Evolutionary conservation across 495 filamentous ascomycete species (phyloP), one percentile per base, ranked within the genome.

Genomic region (Sporormia fimetaria): DNA sequence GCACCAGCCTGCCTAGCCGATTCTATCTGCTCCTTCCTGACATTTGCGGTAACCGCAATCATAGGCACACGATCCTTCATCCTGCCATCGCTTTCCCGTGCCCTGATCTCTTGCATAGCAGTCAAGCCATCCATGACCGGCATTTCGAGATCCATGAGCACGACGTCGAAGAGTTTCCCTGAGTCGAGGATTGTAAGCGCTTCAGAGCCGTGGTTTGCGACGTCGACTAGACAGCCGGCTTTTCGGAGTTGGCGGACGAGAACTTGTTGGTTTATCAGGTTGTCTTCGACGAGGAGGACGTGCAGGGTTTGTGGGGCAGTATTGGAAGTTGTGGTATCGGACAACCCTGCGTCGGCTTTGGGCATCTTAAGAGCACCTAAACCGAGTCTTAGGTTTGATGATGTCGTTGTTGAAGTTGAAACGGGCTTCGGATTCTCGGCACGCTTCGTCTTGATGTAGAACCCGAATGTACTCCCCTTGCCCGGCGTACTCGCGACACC

Each of bases 401-500:
- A n/a, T n/a, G 27, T 30, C 27, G 6, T 12, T 12, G 27, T 30
- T 6, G 27, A 30, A 30, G 16, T 4, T 7, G 27, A 6, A 30
- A 16, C 38, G 10, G 52, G 37, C n/a, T 42, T 16, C 2, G 54
- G 54, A 4, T 61, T 38, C n/a, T 51, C 54, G 3, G 69, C 65
- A 12, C 67, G 58, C 23, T 71, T 56, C 0, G 78, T 69, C 41
- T 72, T 71, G 47, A 87, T 71, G 56, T 85, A 88, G 57, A 93
- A 93, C n/a, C 78, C 79, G 62, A 93, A 93, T 0, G 80, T 85
- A 54, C 77, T 83, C 11, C 85, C 85, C 23, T 75, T 52, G 5
- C 77, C 80, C 37, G 75, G 66, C 42, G 73, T 67, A 2, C 78
- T 81, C 16, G 69, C 66, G 0, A 90, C 82, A 0, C 83, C 83